A percentile compares a stretch with the other conserved stretches of the same genome.
These are phyloP conservation scores for Gymnopus androsaceus DNA, from an alignment of 1,284 basidiomycete species.

Conservation along the genomic window DNA sequence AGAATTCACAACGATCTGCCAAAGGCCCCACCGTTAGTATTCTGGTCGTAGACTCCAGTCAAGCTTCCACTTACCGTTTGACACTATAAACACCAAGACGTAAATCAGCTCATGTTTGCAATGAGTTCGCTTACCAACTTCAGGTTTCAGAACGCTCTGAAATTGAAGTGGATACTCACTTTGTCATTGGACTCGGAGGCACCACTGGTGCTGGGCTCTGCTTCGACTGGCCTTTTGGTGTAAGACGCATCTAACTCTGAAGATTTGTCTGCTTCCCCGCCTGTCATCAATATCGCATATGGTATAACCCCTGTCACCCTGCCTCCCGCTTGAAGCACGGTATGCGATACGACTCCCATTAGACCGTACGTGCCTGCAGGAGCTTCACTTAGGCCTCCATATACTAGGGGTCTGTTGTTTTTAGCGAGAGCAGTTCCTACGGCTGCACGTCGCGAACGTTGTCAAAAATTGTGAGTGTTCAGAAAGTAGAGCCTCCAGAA, in stretches of 20 bases:
- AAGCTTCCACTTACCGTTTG: slow-evolving; percentile 55
- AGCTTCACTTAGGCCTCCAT: slow-evolving; percentile 86
- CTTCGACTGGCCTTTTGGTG: slow-evolving; percentile 20
- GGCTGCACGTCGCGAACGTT: no score
- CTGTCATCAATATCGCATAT: slow-evolving; percentile 67
- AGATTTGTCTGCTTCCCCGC: slow-evolving; percentile 59
- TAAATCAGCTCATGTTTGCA: not conserved
- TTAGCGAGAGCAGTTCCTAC: slow-evolving; percentile 74
- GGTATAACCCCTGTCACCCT: slow-evolving; percentile 84
- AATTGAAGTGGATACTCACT: no score
- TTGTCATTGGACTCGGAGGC: no score
- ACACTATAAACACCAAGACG: not conserved
- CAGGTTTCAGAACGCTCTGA: slow-evolving; percentile 44
- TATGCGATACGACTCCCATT: slow-evolving; percentile 83
- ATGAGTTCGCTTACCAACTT: slow-evolving; percentile 42
- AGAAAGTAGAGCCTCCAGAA: not conserved
- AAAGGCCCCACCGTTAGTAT: not conserved
- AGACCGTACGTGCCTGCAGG: slow-evolving; percentile 65
- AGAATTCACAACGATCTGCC: slow-evolving; percentile 71
- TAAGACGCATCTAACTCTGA: not conserved
- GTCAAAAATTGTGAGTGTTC: slow-evolving; percentile 3
- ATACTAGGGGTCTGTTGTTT: slow-evolving; percentile 71
- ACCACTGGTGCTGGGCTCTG: no score
- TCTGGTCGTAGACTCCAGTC: not conserved
- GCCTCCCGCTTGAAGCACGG: slow-evolving; percentile 70